These are phyloP conservation scores for Flaveria brownii DNA, from an alignment of 129 eudicot genomes.

Conservation along the genomic window DNA sequence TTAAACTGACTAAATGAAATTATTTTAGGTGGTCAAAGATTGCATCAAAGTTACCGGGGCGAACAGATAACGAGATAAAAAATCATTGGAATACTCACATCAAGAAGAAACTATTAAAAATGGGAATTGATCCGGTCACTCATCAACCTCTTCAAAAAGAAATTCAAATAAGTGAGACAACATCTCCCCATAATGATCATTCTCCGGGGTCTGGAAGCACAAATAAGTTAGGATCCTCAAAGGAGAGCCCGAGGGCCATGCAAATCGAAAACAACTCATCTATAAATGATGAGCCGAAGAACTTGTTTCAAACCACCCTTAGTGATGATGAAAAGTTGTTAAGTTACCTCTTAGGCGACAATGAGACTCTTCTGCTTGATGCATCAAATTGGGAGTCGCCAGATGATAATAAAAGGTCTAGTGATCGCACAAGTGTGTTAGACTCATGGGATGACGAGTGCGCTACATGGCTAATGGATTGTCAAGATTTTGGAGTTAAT, in stretches of 20 bases:
- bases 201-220: slow-evolving; percentile 8
- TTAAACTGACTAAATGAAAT: background rate
- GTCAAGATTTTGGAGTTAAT: slow-evolving; percentile 69
- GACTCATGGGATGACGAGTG: slow-evolving; percentile 55
- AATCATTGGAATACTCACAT: slow-evolving; percentile 90
- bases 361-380: slow-evolving; percentile 28
- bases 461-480: slow-evolving; percentile 60
- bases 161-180: slow-evolving; percentile 22
- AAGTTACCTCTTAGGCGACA: slow-evolving; percentile 56
- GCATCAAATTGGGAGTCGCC: slow-evolving; percentile 47
- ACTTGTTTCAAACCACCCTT: slow-evolving; percentile 23
- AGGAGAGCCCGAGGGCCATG: slow-evolving; percentile 39
- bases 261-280: slow-evolving; percentile 18
- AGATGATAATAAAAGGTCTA: background rate
- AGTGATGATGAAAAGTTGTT: slow-evolving; percentile 57
- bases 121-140: slow-evolving; percentile 79
- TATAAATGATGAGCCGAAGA: slow-evolving; percentile 20
- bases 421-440: background rate
- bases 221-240: slow-evolving; percentile 22
- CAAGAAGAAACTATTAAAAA: slow-evolving; percentile 74
- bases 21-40: slow-evolving; percentile 71
- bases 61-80: slow-evolving; percentile 77
- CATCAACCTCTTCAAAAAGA: slow-evolving; percentile 57
- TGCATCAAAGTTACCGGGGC: slow-evolving; percentile 70
- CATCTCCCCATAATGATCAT: slow-evolving; percentile 17